Percentiles rank a stretch among this genome's conserved stretches.
Evolutionary conservation across 768 basidiomycete species (phyloP).

Genomic region (Epithele typhae): DNA sequence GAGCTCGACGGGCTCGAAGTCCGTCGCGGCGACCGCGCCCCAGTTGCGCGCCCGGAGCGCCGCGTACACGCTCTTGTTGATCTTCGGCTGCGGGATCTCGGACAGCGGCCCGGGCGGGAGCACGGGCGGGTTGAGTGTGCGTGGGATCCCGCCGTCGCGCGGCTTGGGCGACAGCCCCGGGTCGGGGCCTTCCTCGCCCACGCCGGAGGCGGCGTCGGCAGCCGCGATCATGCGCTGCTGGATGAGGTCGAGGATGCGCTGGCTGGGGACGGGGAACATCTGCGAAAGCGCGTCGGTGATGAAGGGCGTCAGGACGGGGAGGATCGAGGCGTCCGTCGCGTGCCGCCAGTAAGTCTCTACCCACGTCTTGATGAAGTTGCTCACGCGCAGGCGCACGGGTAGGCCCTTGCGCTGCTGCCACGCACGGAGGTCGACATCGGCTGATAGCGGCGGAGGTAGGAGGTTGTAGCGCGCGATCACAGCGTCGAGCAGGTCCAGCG

Average conservation of each 20-base stretch:
- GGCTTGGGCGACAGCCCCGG: slow-evolving; percentile 39
- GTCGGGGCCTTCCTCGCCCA: no score
- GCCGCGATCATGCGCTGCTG: slow-evolving; percentile 31
- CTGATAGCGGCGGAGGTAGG: slow-evolving; percentile 52
- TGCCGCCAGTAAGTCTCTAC: slow-evolving; percentile 86
- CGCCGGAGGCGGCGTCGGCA: no score
- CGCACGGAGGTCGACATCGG: slow-evolving; percentile 55
- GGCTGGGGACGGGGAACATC: slow-evolving; percentile 65
- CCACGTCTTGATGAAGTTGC: slow-evolving; percentile 94
- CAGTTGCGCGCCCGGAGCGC: slow-evolving; percentile 66
- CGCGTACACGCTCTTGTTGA: slow-evolving; percentile 74
- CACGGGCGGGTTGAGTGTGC: slow-evolving; percentile 60
- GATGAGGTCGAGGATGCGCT: slow-evolving; percentile 70
- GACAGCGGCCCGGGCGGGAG: slow-evolving; percentile 34
- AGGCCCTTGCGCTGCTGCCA: slow-evolving; percentile 90
- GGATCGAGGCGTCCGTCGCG: slow-evolving; percentile 64
- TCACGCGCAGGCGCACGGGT: slow-evolving; percentile 86
- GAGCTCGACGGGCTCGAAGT: slow-evolving; percentile 90
- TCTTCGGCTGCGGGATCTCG: slow-evolving; percentile 82
- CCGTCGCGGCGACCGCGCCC: slow-evolving; percentile 63
- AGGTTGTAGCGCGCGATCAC: slow-evolving; percentile 84
- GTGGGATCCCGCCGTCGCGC: slow-evolving; percentile 74
- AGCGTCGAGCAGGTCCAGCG: slow-evolving; percentile 68
- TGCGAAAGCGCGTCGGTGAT: slow-evolving; percentile 54
- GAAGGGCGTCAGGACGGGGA: slow-evolving; percentile 55